Evolutionary conservation across 2,329 filamentous ascomycete species (phyloP), one percentile per base, ranked within the genome.

Genomic region (Tolypocladium endophyticum): DNA sequence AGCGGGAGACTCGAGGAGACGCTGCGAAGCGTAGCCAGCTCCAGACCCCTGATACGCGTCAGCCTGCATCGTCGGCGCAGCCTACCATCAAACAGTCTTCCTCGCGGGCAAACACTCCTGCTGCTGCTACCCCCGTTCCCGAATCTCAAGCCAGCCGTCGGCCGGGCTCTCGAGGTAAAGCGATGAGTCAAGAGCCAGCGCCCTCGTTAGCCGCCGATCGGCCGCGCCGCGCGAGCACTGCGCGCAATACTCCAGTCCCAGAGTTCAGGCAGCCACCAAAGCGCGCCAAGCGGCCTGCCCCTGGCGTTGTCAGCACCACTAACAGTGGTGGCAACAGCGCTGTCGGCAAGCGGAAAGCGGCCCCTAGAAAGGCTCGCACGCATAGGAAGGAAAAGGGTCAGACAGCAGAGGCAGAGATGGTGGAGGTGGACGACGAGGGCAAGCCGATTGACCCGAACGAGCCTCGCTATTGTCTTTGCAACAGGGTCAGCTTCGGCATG

Each of bases 401-500:
- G 66, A 68, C 70, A 59, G 71, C 71, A 56, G 75, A 75, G 63
- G 71, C 72, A 64, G 78, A 79, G 59, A 74, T 77, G 61, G 83
- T 83, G 59, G 86, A 87, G 68, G 79, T 87, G 58, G 85, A 87
- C 64, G 85, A 88, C 66, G 85, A 88, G 63, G 85, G 85, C 14
- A 87, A 87, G 61, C 74, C 82, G 33, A 88, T 92, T 67, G 88
- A 92, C 68, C 87, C 88, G 0, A 77, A 90, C 59, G 90, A 94
- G 76, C 82, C 86, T 50, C 78, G 84, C 63, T 94, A 94, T 72
- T 94, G 90, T 69, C 72, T 87, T 59, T 94, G 90, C 72, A 88
- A 90, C 65, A 80, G 89, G 60, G 88, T 94, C 58, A 91, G 88
- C 70, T 92, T 87, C 69, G 90, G 90, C 58, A 86, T 82, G 25